Evolutionary conservation across 2,329 filamentous ascomycete genomes (phyloP).

Genomic region (Colletotrichum magnum): DNA sequence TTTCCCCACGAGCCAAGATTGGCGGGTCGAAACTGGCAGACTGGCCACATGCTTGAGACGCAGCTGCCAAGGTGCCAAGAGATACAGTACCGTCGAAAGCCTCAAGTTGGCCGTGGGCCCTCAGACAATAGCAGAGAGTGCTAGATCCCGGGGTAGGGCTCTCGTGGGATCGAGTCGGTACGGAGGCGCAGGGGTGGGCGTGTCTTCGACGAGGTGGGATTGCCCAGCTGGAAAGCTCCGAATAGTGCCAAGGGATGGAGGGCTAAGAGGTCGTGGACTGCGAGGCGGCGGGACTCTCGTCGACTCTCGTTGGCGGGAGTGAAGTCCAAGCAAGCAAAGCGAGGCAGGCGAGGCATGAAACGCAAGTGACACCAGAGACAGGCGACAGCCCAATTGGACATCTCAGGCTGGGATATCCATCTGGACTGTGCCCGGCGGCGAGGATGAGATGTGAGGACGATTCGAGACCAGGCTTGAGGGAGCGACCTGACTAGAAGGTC

Average conservation of each 20-base stretch:
- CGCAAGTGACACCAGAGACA: slow-evolving; percentile 40
- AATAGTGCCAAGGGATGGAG: slow-evolving; percentile 29
- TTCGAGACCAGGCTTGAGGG: slow-evolving; percentile 38
- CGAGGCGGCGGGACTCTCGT: slow-evolving; percentile 14
- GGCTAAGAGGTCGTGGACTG: not conserved
- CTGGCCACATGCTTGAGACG: slow-evolving; percentile 37
- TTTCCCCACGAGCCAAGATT: slow-evolving; percentile 35
- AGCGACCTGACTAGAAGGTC: slow-evolving; percentile 36
- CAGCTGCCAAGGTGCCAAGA: slow-evolving; percentile 36
- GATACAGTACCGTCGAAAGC: slow-evolving; percentile 28
- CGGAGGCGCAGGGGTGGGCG: slow-evolving; percentile 25
- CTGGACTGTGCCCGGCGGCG: slow-evolving; percentile 27
- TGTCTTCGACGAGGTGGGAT: slow-evolving; percentile 27
- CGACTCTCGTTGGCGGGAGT: not conserved
- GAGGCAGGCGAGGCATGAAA: slow-evolving; percentile 39
- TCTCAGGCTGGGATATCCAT: slow-evolving; percentile 30
- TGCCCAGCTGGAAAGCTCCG: slow-evolving; percentile 38
- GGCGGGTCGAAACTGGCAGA: slow-evolving; percentile 24
- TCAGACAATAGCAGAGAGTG: slow-evolving; percentile 32
- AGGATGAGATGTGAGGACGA: slow-evolving; percentile 29
- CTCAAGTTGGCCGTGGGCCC: slow-evolving; percentile 31
- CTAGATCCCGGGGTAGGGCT: slow-evolving; percentile 28
- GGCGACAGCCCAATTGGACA: slow-evolving; percentile 32
- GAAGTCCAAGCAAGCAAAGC: slow-evolving; percentile 33
- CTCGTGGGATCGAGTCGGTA: slow-evolving; percentile 34